Evolutionary conservation across 306 rosid genomes (phyloP), one percentile per base, ranked within the genome.

Genomic region (Citrullus amarus): DNA sequence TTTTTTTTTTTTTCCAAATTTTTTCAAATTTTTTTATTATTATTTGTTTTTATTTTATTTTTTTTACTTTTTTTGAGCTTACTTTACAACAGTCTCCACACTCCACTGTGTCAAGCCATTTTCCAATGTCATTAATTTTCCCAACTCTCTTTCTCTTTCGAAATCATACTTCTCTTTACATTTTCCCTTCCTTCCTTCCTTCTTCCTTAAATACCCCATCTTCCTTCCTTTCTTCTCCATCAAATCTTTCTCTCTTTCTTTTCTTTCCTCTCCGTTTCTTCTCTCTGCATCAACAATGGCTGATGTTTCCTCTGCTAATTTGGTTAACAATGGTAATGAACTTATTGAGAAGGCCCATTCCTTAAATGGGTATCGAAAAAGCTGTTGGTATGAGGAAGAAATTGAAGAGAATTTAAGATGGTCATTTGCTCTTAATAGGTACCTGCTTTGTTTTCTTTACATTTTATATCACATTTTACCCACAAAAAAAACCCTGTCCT

Each of bases 301-400:
- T 71, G 94, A 88, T 46, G 81, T 88, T 87, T 89, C 95, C 79
- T 81, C 85, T 83, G 71, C 88, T 75, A 92, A 84, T 86, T 90
- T 90, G 36, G 81, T 75, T 77, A 72, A 68, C 80, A 88, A 89
- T 83, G 93, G 90, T 34, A 87, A 81, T 78, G 91, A 84, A 63
- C 91, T 82, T 69, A 84, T 83, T 80, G 93, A 87, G 38, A 88
- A 90, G 80, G 81, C 54, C 41, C 87, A 88, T 77, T 73, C 95
- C 0, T 88, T 85, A 11, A 92, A 87, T 90, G 98, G 98, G 68
- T 92, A 92, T 59, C 84, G 98, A 78, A 94, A 92, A 79, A 92
- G 98, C 76, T 94, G 98, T 80, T 94, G 98, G 98, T 94, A 94
- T 61, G 98, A 94, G 81, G 97, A 94, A 81, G 98, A 94, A 87